phyloP scores from a whole-genome alignment of 148 eudicot species.

The Chenopodium berlandieri region DNA sequence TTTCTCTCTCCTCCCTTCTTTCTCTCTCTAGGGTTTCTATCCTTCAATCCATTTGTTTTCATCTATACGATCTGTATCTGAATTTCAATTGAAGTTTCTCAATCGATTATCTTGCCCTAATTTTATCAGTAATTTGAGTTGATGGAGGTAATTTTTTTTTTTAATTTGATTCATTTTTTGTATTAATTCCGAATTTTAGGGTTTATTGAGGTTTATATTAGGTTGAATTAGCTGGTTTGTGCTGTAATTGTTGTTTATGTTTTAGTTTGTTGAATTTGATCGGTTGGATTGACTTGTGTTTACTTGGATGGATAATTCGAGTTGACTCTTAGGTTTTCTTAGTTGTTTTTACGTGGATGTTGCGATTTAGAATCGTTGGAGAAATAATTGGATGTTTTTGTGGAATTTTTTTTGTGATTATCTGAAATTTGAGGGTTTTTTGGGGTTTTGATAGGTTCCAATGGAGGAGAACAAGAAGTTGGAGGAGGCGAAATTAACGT shows the following conservation, averaged over 20 bases:
- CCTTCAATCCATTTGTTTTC: not conserved
- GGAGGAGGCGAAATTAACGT: constrained; percentile 61
- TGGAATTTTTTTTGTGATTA: not conserved
- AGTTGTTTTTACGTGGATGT: not conserved
- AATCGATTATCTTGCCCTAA: constrained; percentile 14
- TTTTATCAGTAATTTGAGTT: constrained; percentile 5
- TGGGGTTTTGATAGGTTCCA: constrained; percentile 21
- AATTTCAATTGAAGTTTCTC: not conserved
- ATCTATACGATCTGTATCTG: not conserved
- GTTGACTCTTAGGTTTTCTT: constrained; percentile 6
- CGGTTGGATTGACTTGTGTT: constrained; percentile 22
- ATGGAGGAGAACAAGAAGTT: constrained; percentile 50
- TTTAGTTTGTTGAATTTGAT: constrained; percentile 4
- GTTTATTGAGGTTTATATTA: not conserved
- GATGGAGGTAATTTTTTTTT: constrained; percentile 33
- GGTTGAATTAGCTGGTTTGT: not conserved
- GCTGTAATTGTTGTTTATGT: not conserved
- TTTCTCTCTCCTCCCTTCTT: constrained; percentile 9
- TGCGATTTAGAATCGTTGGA: not conserved
- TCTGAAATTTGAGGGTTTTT: not conserved
- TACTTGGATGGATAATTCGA: constrained; percentile 16
- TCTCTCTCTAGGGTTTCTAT: constrained; percentile 36
- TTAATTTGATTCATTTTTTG: not conserved
- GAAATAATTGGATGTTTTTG: not conserved
- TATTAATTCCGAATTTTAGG: not conserved